Evolutionary conservation across 345 rosid genomes (phyloP), one percentile per base, ranked within the genome.

Genomic region (Trapa incisa): DNA sequence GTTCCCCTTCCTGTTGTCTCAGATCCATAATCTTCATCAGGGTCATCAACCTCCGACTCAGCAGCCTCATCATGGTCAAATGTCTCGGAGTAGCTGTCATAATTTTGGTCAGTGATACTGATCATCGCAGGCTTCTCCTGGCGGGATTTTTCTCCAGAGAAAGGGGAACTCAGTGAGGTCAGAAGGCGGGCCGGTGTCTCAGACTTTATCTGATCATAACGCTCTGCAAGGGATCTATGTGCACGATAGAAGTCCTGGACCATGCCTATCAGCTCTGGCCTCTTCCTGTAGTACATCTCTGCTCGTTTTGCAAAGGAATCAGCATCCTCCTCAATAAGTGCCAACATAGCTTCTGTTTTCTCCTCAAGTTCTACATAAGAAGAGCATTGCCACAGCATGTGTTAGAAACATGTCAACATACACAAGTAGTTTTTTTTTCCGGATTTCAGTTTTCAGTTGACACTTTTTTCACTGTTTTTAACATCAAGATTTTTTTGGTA

Each of bases 221-320:
- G 78, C 73, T 87, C 92, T 13, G 88, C 92, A 38, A 94, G 77
- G 2, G 91, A 91, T 29, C 97, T 81, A 71, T 94, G 85, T 6
- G 87, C 72, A 37, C 87, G 82, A 58, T 94, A 87, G 72, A 87
- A 86, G 66, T 91, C 92, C 70, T 87, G 77, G 43, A 91, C 91
- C 77, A 93, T 66, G 82, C 70, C 71, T 67, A 90, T 77, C 15
- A 94, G 80, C 77, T 91, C 92, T 0, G 92, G 96, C 41, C 92
- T 83, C 67, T 82, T 91, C 84, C 79, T 83, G 87, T 87, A 91
- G 73, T 86, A 89, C 87, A 88, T 87, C 82, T 94, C 96, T 0
- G 96, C 96, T 6, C 97, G 91, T 66, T 87, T 90, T 0, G 96
- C 95, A 67, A 91, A 94, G 36, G 99, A 91, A 73, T 91, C 91